These are phyloP conservation scores for Sphagnum contortum DNA, from an alignment of 225 moss, liverwort and hornwort genomes.

Conservation along the genomic window DNA sequence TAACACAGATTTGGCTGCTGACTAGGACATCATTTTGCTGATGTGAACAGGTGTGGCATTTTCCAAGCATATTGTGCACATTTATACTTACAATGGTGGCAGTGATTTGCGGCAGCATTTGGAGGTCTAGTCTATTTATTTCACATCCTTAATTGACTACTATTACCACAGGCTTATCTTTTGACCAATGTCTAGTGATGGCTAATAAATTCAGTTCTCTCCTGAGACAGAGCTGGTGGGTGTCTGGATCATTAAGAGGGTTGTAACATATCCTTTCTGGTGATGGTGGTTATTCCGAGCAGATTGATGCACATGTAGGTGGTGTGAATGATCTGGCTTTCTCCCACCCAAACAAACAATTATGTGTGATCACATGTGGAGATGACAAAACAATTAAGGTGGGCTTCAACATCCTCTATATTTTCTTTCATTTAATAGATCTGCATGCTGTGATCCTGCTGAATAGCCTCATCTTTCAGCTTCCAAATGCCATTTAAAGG, in stretches of 20 bases:
- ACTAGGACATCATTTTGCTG: not conserved
- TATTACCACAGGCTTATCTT: no score
- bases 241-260: not conserved
- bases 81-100: slow-evolving; percentile 71
- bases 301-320: slow-evolving; percentile 98
- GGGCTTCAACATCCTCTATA: slow-evolving; percentile 1
- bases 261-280: no score
- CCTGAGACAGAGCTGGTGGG: no score
- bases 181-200: no score
- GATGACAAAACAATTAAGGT: slow-evolving; percentile 99
- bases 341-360: slow-evolving; percentile 95
- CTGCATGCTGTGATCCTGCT: no score
- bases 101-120: slow-evolving; percentile 83
- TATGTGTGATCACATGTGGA: slow-evolving; percentile 96
- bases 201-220: no score
- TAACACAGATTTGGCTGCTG: no score
- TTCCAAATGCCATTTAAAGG: no score
- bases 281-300: not conserved
- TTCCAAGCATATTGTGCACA: slow-evolving; percentile 96
- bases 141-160: not conserved
- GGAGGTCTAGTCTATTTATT: slow-evolving; percentile 46
- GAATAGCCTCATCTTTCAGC: no score
- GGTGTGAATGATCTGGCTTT: slow-evolving; percentile 97
- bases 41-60: slow-evolving; percentile 80
- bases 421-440: not conserved